Evolutionary conservation across 768 basidiomycete species (phyloP), one percentile per base, ranked within the genome.

Genomic region (Lactarius hengduanensis): DNA sequence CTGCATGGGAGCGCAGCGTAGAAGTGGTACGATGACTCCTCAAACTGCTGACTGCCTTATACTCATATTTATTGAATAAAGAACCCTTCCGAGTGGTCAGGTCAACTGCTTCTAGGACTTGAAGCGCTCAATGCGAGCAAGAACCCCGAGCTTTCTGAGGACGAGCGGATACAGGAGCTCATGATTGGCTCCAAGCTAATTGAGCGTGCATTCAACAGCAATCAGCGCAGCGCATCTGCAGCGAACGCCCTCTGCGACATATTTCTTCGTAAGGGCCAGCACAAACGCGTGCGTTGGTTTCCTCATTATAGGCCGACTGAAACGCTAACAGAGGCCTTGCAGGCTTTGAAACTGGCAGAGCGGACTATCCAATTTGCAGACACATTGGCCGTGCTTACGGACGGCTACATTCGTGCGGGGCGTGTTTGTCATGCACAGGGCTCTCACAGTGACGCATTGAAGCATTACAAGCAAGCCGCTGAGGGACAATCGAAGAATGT

Each of bases 281-380:
- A 83, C 55, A 79, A 82, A 66, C 82, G 84, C 69, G 93, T 88
- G 67, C 45, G 81, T 75, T 4, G 13, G n/a, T 45, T 22, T 57
- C 9, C 18, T 11, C 9, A 16, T 34, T 28, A 53, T 30, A 11
- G 43, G 18, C 36, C 20, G 6, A n/a, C 3, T 30, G 45, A 18
- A 32, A 22, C 47, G 30, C 63, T 62, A 18, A 69, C 34, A 30
- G 30, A 57, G 22, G 54, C 61, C 22, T 26, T 62, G 1, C 63
- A 94, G 88, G 93, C 94, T 0, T 76, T 96, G 54, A 99, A 98
- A 80, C 80, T 98, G 22, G 95, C 94, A 28, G 97, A 98, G 72
- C 85, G 95, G 60, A 90, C 95, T 0, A 88, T 98, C 47, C 95
- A 98, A 74, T 97, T 92, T 72, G 91, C 96, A 0, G 96, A 98